A percentile compares a stretch with the other conserved stretches of the same genome.
These are phyloP conservation scores for Gossypium herbaceum DNA, from an alignment of 345 rosid genomes.

Conservation along the genomic window DNA sequence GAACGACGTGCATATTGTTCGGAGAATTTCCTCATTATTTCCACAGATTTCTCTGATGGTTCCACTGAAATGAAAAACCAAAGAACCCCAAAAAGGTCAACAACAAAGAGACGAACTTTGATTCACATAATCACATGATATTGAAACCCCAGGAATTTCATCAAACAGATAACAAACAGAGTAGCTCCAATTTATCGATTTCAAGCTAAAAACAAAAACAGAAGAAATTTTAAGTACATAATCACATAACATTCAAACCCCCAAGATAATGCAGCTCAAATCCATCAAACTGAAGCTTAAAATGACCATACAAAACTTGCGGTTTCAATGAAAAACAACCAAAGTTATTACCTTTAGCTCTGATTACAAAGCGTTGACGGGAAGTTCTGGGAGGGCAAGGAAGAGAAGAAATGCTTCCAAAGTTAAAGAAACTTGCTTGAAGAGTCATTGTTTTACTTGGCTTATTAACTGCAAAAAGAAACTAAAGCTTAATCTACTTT, in stretches of 20 bases:
- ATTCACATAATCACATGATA: neutral
- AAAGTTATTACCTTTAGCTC: conserved; percentile 38
- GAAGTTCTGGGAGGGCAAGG: conserved; percentile 33
- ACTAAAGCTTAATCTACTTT: neutral
- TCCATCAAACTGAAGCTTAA: conserved; percentile 1
- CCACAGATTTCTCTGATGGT: conserved; percentile 83
- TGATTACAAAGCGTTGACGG: conserved; percentile 38
- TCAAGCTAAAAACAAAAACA: neutral
- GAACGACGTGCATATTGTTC: conserved; percentile 96
- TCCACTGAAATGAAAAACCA: conserved; percentile 45
- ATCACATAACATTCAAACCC: neutral
- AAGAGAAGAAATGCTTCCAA: conserved; percentile 38
- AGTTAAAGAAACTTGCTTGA: conserved; percentile 46
- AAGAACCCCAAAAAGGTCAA: neutral
- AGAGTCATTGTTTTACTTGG: conserved; percentile 33
- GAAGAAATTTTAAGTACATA: neutral
- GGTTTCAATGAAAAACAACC: neutral
- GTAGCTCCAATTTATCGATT: neutral
- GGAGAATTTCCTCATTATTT: conserved; percentile 95
- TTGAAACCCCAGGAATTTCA: neutral
- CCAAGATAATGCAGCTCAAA: conserved; percentile 13
- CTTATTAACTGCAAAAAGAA: conserved; percentile 1
- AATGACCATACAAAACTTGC: neutral
- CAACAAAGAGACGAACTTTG: neutral
- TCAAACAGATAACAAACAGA: neutral